A percentile compares a stretch with the other conserved stretches of the same genome.
Conservation (phyloP, 1,139 yeast species). For the Lodderomyces orthopsilosis region DNA sequence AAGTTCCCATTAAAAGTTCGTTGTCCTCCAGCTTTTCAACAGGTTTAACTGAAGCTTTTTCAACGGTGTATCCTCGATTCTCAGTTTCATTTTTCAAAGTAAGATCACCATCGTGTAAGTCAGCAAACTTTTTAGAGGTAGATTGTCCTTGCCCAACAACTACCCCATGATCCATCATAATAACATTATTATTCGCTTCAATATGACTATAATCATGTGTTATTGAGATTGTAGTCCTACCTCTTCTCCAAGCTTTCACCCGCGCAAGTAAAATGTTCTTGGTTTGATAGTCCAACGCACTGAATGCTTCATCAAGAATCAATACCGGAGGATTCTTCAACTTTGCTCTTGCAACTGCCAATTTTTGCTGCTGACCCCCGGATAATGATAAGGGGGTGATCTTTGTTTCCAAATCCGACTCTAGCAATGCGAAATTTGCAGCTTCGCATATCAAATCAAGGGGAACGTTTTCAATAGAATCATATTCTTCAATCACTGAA, state of each 20-base stretch:
- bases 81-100: conserved; percentile 4
- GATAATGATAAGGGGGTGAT: conserved; percentile 61
- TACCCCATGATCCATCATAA: conserved; percentile 56
- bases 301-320: conserved; percentile 79
- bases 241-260: conserved; percentile 59
- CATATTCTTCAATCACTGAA: conserved; percentile 28
- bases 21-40: conserved; percentile 5
- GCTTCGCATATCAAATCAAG: conserved; percentile 40
- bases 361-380: conserved; percentile 87
- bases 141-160: conserved; percentile 24
- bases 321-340: conserved; percentile 70
- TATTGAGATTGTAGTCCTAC: conserved; percentile 72
- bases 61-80: neutral
- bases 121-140: conserved; percentile 4
- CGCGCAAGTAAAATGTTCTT: conserved; percentile 44
- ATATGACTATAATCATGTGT: conserved; percentile 75
- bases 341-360: conserved; percentile 80
- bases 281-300: conserved; percentile 66
- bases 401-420: conserved; percentile 54
- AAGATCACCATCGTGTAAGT: neutral
- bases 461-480: conserved; percentile 24
- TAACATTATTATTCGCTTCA: conserved; percentile 49
- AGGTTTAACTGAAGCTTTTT: neutral
- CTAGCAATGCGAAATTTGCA: conserved; percentile 49
- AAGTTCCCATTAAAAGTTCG: conserved; percentile 25